Evolutionary conservation across 2,329 filamentous ascomycete species (phyloP).

Genomic region (Sporothrix sp.): DNA sequence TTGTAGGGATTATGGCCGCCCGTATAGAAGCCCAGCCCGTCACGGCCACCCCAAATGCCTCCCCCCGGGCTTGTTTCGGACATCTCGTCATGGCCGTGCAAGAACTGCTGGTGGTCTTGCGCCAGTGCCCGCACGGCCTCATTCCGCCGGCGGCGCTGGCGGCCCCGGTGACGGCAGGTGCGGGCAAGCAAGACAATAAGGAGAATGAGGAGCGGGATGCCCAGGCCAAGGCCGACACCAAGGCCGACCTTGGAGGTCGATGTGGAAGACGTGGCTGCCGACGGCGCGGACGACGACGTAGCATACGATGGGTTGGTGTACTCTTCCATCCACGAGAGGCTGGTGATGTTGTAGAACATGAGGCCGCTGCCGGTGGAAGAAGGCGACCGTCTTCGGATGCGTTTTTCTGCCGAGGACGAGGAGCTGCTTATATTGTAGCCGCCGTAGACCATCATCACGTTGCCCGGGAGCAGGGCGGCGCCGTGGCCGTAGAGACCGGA

Average conservation of each 20-base stretch:
- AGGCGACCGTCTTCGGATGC: conserved; percentile 14
- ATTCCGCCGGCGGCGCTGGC: conserved; percentile 30
- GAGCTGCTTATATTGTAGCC: conserved; percentile 40
- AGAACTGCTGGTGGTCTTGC: conserved; percentile 39
- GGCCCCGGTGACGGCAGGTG: conserved; percentile 38
- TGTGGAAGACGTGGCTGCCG: conserved; percentile 7
- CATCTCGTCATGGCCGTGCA: conserved; percentile 38
- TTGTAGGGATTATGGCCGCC: conserved; percentile 35
- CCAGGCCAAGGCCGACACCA: conserved; percentile 56
- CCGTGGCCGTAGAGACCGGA: conserved; percentile 53
- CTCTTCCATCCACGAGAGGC: conserved; percentile 40
- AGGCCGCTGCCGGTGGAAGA: conserved; percentile 15
- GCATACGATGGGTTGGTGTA: conserved; percentile 36
- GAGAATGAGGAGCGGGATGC: conserved; percentile 43
- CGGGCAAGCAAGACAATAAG: conserved; percentile 32
- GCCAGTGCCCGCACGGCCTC: conserved; percentile 39
- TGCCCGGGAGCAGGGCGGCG: conserved; percentile 52
- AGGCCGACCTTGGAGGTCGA: conserved; percentile 44
- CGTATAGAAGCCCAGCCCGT: conserved; percentile 33
- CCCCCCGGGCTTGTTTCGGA: conserved; percentile 29
- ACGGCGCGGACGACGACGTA: conserved; percentile 11
- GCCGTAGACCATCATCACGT: conserved; percentile 59
- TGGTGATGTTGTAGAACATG: conserved; percentile 48
- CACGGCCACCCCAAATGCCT: conserved; percentile 24
- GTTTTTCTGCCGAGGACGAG: background rate